Percentiles rank a stretch among this genome's conserved stretches.
Conservation (phyloP, 2,329 filamentous ascomycete genomes). For the Alternaria brassicae region DNA sequence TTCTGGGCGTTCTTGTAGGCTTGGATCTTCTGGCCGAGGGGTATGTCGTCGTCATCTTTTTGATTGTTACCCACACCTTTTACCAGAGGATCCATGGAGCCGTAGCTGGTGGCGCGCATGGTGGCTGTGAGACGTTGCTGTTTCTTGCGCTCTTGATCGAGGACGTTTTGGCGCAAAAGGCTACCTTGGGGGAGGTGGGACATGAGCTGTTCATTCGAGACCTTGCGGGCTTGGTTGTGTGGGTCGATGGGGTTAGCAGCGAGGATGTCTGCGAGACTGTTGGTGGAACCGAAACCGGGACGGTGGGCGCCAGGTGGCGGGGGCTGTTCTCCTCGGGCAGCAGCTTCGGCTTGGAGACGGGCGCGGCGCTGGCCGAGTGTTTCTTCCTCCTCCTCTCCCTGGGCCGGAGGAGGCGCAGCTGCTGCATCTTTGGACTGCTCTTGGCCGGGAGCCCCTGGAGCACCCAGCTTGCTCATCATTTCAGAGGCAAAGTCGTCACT, state of each 20-base stretch:
- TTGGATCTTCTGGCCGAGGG: conserved; percentile 45
- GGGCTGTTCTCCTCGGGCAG: conserved; percentile 52
- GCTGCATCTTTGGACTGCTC: conserved; percentile 33
- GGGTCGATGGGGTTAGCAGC: conserved; percentile 59
- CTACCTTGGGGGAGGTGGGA: conserved; percentile 49
- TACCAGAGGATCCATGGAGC: conserved; percentile 39
- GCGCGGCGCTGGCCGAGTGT: conserved; percentile 79
- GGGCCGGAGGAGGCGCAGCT: conserved; percentile 26
- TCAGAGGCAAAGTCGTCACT: conserved; percentile 73
- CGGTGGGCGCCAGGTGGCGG: conserved; percentile 31
- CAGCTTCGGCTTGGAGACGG: conserved; percentile 74
- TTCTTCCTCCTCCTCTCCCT: conserved; percentile 67
- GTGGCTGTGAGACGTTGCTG: conserved; percentile 46
- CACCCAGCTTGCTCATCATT: conserved; percentile 61
- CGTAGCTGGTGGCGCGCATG: conserved; percentile 41
- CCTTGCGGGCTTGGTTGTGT: conserved; percentile 44
- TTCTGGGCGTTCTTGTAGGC: conserved; percentile 47
- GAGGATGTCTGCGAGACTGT: conserved; percentile 69
- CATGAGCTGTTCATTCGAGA: conserved; percentile 45
- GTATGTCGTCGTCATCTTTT: conserved; percentile 38
- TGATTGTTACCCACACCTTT: conserved; percentile 32
- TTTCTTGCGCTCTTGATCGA: conserved; percentile 48
- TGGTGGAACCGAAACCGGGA: conserved; percentile 51
- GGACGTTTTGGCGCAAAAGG: conserved; percentile 50
- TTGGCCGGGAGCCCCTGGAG: conserved; percentile 21